These are phyloP conservation scores for Sphaerulina populicola DNA, from an alignment of 2,329 filamentous ascomycete genomes.

Conservation along the genomic window DNA sequence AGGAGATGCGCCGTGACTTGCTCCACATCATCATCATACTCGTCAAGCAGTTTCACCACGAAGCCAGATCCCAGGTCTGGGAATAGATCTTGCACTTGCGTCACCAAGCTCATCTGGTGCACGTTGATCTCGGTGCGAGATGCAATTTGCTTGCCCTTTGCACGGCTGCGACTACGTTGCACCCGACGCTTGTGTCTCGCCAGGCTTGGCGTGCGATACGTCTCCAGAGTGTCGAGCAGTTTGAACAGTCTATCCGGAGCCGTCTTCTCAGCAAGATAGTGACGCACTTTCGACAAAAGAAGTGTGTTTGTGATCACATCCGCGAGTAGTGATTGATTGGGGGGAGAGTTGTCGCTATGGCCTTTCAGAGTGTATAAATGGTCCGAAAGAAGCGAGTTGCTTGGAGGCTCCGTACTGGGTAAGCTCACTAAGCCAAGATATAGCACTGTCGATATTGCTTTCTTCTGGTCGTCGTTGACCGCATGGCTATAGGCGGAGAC, in stretches of 20 bases:
- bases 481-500: constrained; percentile 56
- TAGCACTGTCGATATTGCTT: constrained; percentile 59
- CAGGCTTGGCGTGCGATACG: constrained; percentile 48
- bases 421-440: constrained; percentile 70
- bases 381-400: constrained; percentile 68
- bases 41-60: constrained; percentile 66
- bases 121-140: constrained; percentile 54
- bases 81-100: constrained; percentile 89
- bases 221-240: constrained; percentile 52
- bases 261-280: constrained; percentile 42
- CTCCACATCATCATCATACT: constrained; percentile 70
- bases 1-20: constrained; percentile 73
- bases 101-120: constrained; percentile 75
- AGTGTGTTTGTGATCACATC: constrained; percentile 76
- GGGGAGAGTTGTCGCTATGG: constrained; percentile 55
- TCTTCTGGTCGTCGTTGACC: constrained; percentile 52
- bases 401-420: constrained; percentile 57
- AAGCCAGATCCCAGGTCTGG: constrained; percentile 79
- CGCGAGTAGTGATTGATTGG: constrained; percentile 58
- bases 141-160: constrained; percentile 46
- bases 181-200: constrained; percentile 47
- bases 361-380: constrained; percentile 73
- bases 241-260: constrained; percentile 51
- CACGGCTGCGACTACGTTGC: constrained; percentile 58
- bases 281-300: constrained; percentile 55